Percentiles rank a stretch among this genome's conserved stretches.
These are phyloP conservation scores for Hypoxylon sp. DNA, from an alignment of 2,329 filamentous ascomycete genomes.

Conservation along the genomic window DNA sequence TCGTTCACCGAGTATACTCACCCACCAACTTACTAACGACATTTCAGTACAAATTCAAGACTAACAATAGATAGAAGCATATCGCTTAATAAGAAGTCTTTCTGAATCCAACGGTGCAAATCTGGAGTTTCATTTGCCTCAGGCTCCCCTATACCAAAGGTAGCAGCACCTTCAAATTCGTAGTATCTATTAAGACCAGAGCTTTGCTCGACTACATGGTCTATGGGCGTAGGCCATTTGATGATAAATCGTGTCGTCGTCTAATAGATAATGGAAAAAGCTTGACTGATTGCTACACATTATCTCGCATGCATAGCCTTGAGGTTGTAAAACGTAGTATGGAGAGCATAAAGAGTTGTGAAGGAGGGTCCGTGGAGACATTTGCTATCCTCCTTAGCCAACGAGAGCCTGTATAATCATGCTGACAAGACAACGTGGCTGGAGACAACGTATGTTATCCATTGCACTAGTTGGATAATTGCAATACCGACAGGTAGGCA, in stretches of 20 bases:
- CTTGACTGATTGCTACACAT: slow-evolving; percentile 4
- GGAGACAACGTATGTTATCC: not conserved
- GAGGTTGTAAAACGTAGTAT: slow-evolving; percentile 5
- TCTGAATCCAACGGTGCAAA: not conserved
- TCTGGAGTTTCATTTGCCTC: not conserved
- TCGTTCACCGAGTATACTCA: slow-evolving; percentile 12
- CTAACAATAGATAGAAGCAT: not conserved
- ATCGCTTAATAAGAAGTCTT: not conserved
- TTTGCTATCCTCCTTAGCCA: slow-evolving; percentile 21
- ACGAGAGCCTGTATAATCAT: slow-evolving; percentile 24
- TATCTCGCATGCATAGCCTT: slow-evolving; percentile 7
- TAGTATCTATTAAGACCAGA: not conserved
- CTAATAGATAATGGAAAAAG: slow-evolving; percentile 4
- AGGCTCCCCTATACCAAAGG: not conserved
- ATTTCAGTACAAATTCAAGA: not conserved
- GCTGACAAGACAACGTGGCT: slow-evolving; percentile 19
- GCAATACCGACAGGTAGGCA: slow-evolving; percentile 16
- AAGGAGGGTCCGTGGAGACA: slow-evolving; percentile 3
- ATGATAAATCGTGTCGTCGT: slow-evolving; percentile 9
- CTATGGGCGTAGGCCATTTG: not conserved
- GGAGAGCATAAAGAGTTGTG: slow-evolving; percentile 10
- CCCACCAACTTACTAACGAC: not conserved
- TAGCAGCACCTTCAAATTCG: not conserved
- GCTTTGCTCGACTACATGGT: not conserved
- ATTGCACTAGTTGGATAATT: slow-evolving; percentile 1